Percentiles rank a stretch among this genome's conserved stretches.
These are phyloP conservation scores for Malassezia furfur DNA, from an alignment of 1,284 basidiomycete species.

Conservation along the genomic window DNA sequence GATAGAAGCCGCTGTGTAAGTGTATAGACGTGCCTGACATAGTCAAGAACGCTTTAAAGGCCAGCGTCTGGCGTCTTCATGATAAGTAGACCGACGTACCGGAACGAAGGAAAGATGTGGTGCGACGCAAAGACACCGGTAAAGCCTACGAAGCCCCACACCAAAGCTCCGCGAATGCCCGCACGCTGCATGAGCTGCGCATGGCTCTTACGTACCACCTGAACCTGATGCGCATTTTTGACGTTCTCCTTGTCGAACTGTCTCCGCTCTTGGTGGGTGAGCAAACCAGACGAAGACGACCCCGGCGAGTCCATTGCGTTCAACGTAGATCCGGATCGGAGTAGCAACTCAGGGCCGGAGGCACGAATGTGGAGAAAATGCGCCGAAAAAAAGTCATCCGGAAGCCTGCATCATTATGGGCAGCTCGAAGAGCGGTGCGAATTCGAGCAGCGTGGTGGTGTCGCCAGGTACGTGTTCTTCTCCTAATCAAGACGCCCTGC, in stretches of 20 bases:
- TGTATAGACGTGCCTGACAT: slow-evolving; percentile 5
- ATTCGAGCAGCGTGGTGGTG: neutral
- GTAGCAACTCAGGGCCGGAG: too few species aligned
- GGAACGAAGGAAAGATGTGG: slow-evolving; percentile 7
- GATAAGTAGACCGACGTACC: slow-evolving; percentile 1
- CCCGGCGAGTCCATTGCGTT: too few species aligned
- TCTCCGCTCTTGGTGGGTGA: neutral
- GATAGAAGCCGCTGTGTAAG: slow-evolving; percentile 3
- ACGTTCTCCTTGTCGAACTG: neutral
- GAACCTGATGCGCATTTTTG: slow-evolving; percentile 4
- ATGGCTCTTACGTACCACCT: slow-evolving; percentile 7
- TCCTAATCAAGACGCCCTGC: slow-evolving; percentile 6
- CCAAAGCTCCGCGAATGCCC: slow-evolving; percentile 2
- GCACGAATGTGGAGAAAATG: neutral
- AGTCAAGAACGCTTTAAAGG: slow-evolving; percentile 9
- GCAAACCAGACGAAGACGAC: too few species aligned
- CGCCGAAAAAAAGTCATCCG: neutral
- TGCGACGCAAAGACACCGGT: slow-evolving; percentile 7
- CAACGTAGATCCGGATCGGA: too few species aligned
- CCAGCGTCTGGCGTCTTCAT: slow-evolving; percentile 10
- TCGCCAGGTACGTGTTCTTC: slow-evolving; percentile 1
- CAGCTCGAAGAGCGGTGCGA: neutral
- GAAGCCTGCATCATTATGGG: neutral
- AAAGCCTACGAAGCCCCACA: slow-evolving; percentile 12
- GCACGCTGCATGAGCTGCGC: neutral